Base-by-base conservation (phyloP, 2,329 filamentous ascomycete species). In the Botrytis cinerea region DNA sequence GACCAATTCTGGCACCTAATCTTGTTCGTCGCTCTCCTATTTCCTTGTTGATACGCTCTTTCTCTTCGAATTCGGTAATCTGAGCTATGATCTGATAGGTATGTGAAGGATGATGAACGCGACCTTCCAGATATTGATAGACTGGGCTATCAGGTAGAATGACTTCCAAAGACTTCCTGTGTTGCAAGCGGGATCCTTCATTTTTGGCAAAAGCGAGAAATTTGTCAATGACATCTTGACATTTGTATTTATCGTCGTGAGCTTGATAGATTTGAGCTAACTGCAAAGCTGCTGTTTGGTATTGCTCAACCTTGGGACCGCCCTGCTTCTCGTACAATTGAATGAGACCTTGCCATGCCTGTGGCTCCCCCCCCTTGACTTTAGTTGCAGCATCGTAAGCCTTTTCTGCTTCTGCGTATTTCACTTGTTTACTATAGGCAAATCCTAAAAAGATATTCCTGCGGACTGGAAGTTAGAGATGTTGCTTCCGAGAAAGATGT, bases 281-380 rank as follows among this genome's bases (percentile, higher is more conserved):
- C 74, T 87, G 90, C 73, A 94, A 82, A 2, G 91, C 92, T 1
- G 92, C 93, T 63, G 89, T 84, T 66, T 92, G 91, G 80, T 97
- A 97, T 67, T 91, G 87, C 72, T 89, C 86, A 22, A 98, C 84
- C 78, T 91, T 93, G 72, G 87, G 86, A 45, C 85, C 82, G 25
- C 89, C 91, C 80, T 94, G 92, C 78, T 90, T 92, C 83, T 97
- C 93, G 81, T 94, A 98, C 45, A 98, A 83, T 79, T 91, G 93
- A 81, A 96, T 88, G 63, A 99, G 85, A 1, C 96, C 96, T 81
- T 97, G 93, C 94, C 93, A 98, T 77, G 93, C 93, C 79, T 95
- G 92, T n/a, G 89, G 85, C 77, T 98, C 94, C 28, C 89, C 85
- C 0, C 91, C 89, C 76, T 93, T 95, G 75, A 93, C 84, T 32